Percentiles rank a stretch among this genome's conserved stretches.
phyloP scores from a whole-genome alignment of 176 grass and related monocot species.

The Juncus inflexus region DNA sequence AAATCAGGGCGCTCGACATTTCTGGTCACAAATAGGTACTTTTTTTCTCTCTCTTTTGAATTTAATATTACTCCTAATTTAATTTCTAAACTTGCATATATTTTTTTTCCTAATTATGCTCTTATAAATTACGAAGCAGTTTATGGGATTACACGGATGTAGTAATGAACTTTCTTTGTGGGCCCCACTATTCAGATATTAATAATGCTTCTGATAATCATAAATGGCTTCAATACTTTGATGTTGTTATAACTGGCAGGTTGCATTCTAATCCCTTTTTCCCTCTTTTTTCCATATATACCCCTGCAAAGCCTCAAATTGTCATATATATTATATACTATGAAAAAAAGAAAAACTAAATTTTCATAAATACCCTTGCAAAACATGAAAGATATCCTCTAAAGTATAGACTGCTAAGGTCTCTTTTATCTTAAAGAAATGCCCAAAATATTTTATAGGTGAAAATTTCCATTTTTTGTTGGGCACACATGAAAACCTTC shows the following conservation, averaged over 20 bases:
- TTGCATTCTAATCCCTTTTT: constrained; percentile 28
- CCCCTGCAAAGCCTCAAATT: no score
- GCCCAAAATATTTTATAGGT: no score
- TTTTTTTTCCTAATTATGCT: constrained; percentile 2
- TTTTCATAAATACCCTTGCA: no score
- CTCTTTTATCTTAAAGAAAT: no score
- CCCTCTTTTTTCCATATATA: neutral
- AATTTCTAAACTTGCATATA: constrained; percentile 23
- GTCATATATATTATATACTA: no score
- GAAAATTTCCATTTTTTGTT: neutral
- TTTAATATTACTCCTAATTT: constrained; percentile 7
- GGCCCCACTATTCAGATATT: constrained; percentile 46
- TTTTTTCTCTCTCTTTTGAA: constrained; percentile 16
- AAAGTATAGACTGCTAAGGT: no score
- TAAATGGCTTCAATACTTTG: constrained; percentile 88
- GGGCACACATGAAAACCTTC: neutral
- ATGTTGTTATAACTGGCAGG: constrained; percentile 97
- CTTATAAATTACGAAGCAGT: constrained; percentile 38
- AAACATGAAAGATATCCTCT: no score
- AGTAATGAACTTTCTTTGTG: constrained; percentile 94
- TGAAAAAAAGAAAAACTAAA: no score
- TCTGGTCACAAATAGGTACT: constrained; percentile 90
- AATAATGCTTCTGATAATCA: constrained; percentile 40
- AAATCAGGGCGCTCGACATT: constrained; percentile 85
- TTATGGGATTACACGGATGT: constrained; percentile 98